These are phyloP conservation scores for Spiromastix sp. DNA, from an alignment of 2,329 filamentous ascomycete genomes.

Conservation along the genomic window DNA sequence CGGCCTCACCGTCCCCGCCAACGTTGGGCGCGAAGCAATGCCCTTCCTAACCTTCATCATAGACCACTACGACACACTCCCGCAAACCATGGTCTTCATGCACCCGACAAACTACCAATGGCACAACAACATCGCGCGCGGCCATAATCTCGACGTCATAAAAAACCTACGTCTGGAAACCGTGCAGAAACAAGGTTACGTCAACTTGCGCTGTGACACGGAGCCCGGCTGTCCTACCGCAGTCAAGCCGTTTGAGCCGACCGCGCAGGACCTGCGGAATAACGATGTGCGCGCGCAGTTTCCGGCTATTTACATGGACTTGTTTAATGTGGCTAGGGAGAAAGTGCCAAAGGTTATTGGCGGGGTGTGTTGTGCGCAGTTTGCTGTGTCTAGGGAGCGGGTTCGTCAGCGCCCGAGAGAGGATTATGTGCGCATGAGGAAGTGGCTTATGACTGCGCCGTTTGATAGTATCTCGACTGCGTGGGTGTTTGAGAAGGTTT, in stretches of 20 bases:
- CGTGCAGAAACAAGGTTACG: slow-evolving; percentile 40
- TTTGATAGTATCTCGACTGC: slow-evolving; percentile 43
- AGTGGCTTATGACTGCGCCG: slow-evolving; percentile 46
- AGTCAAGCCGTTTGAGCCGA: slow-evolving; percentile 1
- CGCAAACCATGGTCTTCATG: slow-evolving; percentile 37
- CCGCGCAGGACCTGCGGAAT: slow-evolving; percentile 7
- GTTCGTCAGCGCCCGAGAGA: slow-evolving; percentile 34
- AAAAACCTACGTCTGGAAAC: slow-evolving; percentile 37
- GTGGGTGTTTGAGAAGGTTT: slow-evolving; percentile 49
- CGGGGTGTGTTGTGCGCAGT: slow-evolving; percentile 50
- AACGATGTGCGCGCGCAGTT: background rate
- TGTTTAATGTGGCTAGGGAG: background rate
- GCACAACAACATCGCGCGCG: slow-evolving; percentile 41
- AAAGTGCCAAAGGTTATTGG: slow-evolving; percentile 37
- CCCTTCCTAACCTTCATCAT: slow-evolving; percentile 44
- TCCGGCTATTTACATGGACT: background rate
- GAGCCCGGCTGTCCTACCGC: slow-evolving; percentile 36
- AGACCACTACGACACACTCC: slow-evolving; percentile 39
- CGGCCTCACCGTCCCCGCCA: slow-evolving; percentile 18
- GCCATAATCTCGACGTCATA: slow-evolving; percentile 24
- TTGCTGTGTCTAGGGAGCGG: slow-evolving; percentile 45
- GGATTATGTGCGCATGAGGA: slow-evolving; percentile 42
- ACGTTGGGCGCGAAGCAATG: slow-evolving; percentile 46
- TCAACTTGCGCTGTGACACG: slow-evolving; percentile 47
- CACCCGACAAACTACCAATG: slow-evolving; percentile 31